phyloP scores from a whole-genome alignment of 2,329 filamentous ascomycete species.

The Seiridium cupressi region DNA sequence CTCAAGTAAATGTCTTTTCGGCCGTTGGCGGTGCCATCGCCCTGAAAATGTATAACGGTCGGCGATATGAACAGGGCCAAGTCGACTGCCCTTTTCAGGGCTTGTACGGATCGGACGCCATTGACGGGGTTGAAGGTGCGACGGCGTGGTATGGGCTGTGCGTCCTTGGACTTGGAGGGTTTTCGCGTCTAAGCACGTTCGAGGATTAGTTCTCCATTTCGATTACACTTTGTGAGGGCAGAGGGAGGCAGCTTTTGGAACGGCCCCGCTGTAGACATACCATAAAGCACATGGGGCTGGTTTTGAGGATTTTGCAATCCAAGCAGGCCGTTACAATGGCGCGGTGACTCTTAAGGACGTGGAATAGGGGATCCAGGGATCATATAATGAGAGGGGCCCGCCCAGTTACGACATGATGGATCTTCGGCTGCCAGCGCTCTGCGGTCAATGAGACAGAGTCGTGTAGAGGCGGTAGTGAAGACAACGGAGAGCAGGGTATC shows the following conservation, averaged over 20 bases:
- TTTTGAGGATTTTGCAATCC: background rate
- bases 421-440: background rate
- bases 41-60: conserved; percentile 25
- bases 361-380: background rate
- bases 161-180: conserved; percentile 1
- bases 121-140: conserved; percentile 24
- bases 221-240: background rate
- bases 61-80: conserved; percentile 27
- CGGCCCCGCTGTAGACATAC: background rate
- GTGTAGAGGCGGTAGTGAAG: background rate
- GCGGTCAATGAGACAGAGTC: background rate
- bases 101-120: conserved; percentile 26
- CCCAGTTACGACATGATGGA: background rate
- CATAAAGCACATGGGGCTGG: conserved; percentile 4
- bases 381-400: background rate
- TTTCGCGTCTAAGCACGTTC: background rate
- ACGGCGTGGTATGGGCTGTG: conserved; percentile 20
- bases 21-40: conserved; percentile 14
- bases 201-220: background rate
- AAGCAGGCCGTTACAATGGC: background rate
- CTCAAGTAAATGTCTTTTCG: conserved; percentile 40
- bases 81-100: conserved; percentile 28
- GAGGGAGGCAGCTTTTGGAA: background rate
- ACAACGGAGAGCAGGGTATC: too few species aligned
- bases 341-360: background rate